Evolutionary conservation across 306 rosid species (phyloP).

Genomic region (Abrus pulchellus): DNA sequence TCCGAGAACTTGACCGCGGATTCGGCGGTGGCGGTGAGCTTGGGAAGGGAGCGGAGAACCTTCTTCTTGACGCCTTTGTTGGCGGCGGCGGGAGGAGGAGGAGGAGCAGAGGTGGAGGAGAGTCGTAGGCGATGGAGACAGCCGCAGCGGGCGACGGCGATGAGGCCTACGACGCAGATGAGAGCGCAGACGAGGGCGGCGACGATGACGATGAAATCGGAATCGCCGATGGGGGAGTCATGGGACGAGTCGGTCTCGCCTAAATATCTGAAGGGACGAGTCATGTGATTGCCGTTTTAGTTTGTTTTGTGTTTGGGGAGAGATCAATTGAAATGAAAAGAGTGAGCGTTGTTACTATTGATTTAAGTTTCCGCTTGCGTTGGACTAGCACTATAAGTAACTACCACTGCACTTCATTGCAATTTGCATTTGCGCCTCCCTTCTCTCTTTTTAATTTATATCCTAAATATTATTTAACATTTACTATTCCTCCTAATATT

Average conservation of each 20-base stretch:
- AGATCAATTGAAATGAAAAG: background rate
- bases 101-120: slow-evolving; percentile 20
- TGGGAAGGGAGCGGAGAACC: slow-evolving; percentile 76
- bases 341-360: background rate
- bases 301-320: background rate
- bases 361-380: background rate
- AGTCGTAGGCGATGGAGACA: slow-evolving; percentile 73
- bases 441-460: background rate
- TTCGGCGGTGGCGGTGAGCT: slow-evolving; percentile 65
- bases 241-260: slow-evolving; percentile 59
- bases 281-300: slow-evolving; percentile 54
- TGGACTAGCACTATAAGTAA: slow-evolving; percentile 40
- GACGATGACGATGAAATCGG: slow-evolving; percentile 76
- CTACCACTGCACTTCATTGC: slow-evolving; percentile 10
- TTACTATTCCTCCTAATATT: background rate
- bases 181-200: slow-evolving; percentile 88
- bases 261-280: slow-evolving; percentile 65
- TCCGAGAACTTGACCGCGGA: slow-evolving; percentile 63
- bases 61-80: slow-evolving; percentile 87
- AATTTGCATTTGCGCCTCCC: background rate
- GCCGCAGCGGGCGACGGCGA: slow-evolving; percentile 79
- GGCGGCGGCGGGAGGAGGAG: slow-evolving; percentile 50
- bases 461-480: background rate
- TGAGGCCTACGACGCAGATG: slow-evolving; percentile 78
- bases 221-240: slow-evolving; percentile 50